Evolutionary conservation across 306 rosid species (phyloP), one percentile per base, ranked within the genome.

Genomic region (Fagus crenata): DNA sequence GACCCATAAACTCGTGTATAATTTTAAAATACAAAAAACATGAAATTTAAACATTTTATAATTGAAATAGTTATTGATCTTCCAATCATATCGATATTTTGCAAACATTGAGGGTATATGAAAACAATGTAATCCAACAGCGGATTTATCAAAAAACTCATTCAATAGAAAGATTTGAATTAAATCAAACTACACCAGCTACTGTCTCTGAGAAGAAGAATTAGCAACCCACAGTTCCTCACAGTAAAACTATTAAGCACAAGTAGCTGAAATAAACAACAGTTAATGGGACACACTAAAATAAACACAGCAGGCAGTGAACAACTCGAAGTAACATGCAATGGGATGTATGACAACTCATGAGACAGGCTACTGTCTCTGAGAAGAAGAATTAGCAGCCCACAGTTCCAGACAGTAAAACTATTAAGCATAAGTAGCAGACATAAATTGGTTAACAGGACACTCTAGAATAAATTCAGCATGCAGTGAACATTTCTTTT

Each of bases 231-330:
- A 31, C 18, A 61, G n/a, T 35, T 32, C 72, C 75, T 32, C 75
- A 67, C 41, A 53, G 37, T 60, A 42, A n/a, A 69, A 13, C 49
- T 67, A 51, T 68, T 76, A 49, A 54, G 73, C 73, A 79, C 28
- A 58, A 28, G 36, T 58, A 58, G 64, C 35, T 18, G 6, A 17
- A 5, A 63, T 36, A 63, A 15, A 15, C 7, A 22, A 22, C 7
- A 22, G 71, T 7, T 39, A 67, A 67, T 7, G 49, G 49, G 4
- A 71, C 6, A 36, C 18, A 13, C 61, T 32, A 33, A 22, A 4
- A 35, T 43, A 43, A 68, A 31, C 13, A 22, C 18, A 53, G 64
- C 2, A 53, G 13, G 69, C 51, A 35, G 42, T 46, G 31, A 42
- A 40, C 9, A 17, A 22, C 28, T 22, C 28, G 28, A 22, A 22